A percentile compares a stretch with the other conserved stretches of the same genome.
These are phyloP conservation scores for Geotrichum siamense DNA, from an alignment of 1,139 yeast species.

Conservation along the genomic window DNA sequence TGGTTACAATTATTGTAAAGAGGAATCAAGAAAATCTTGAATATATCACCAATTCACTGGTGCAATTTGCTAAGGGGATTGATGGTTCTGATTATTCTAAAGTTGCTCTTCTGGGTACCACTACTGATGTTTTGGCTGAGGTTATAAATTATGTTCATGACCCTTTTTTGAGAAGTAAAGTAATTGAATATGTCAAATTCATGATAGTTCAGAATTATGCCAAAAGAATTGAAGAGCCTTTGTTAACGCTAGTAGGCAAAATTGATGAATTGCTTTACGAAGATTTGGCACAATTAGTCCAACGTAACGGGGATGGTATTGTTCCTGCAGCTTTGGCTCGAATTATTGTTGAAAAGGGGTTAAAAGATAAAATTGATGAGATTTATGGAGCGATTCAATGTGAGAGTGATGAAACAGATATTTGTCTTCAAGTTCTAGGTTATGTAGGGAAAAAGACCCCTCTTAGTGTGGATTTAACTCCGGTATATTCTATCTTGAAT, in stretches of 20 bases:
- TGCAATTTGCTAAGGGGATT: neutral
- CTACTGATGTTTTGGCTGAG: conserved; percentile 8
- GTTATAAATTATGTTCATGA: neutral
- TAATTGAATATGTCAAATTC: conserved; percentile 8
- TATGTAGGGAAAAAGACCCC: conserved; percentile 38
- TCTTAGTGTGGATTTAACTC: conserved; percentile 31
- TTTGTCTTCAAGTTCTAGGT: conserved; percentile 41
- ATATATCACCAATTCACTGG: neutral
- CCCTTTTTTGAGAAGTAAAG: neutral
- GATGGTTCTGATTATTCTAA: conserved; percentile 3
- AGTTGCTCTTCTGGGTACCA: conserved; percentile 9
- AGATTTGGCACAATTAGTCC: neutral
- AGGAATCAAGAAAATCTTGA: conserved; percentile 4
- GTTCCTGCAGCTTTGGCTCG: conserved; percentile 19
- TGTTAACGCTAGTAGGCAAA: conserved; percentile 4
- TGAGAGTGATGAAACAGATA: conserved; percentile 4
- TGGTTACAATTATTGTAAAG: conserved; percentile 16
- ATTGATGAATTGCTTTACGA: neutral
- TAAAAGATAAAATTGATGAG: conserved; percentile 8
- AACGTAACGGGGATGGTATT: conserved; percentile 8
- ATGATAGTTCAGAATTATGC: conserved; percentile 6
- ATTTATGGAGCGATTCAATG: conserved; percentile 7
- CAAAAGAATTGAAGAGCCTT: conserved; percentile 1
- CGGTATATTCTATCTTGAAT: conserved; percentile 33
- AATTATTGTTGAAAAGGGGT: conserved; percentile 12